Evolutionary conservation across 108 stramenopile genomes (phyloP), one percentile per base, ranked within the genome.

Genomic region (Schizochytrium sp.): DNA sequence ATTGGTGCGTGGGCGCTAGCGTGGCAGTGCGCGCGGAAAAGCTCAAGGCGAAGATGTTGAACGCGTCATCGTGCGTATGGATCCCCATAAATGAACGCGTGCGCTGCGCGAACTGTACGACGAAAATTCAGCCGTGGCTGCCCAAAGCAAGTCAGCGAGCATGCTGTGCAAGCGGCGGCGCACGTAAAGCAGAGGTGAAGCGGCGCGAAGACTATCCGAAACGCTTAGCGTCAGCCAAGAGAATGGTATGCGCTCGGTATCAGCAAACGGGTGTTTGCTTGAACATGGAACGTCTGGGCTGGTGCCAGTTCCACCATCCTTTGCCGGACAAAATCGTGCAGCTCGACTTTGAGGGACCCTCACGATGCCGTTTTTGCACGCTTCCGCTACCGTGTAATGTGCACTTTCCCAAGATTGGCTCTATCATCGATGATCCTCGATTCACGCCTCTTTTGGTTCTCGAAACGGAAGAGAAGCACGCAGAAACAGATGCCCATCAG

Each of bases 301-400:
- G 76, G 76, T 83, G 76, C 76, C 76, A 28, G 48, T 83, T 12
- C 25, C 48, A 83, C 51, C 76, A 83, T 83, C 76, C 76, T 55
- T 6, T 16, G 51, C n/a, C 25, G 23, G 18, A 47, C 12, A 18
- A 83, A 12, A 23, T 83, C 0, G 76, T 83, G 51, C 14, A 69
- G 25, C 41, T 69, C 25, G 63, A 69, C 25, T 83, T 47, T 23
- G 76, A 83, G 23, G 45, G 45, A 12, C 76, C 76, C 12, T 6
- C 6, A 12, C 44, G 76, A 83, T 83, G 76, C 23, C 4, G 10
- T 6, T 8, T 83, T 4, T 83, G 76, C 4, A 83, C 76, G 19
- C 48, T 83, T 12, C 45, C 45, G 6, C n/a, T 83, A 6, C 76
- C 76, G 2, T 83, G 76, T 83, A 53, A 47, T 53, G 76, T 83